phyloP scores from a whole-genome alignment of 305 asterid genomes.

The Fraxinus sp. region DNA sequence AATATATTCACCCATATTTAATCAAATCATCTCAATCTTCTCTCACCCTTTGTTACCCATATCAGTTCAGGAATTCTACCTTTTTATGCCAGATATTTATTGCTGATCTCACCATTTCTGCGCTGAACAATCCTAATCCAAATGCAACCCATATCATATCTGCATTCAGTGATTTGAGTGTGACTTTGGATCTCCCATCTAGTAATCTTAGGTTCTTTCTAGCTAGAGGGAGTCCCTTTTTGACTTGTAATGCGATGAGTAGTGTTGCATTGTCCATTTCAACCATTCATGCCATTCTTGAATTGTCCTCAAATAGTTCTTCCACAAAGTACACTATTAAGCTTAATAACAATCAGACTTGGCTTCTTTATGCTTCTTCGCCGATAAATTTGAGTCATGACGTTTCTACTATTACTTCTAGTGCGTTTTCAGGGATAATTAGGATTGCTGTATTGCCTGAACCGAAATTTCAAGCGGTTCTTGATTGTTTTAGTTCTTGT shows the following conservation, averaged over 20 bases:
- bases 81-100: constrained; percentile 61
- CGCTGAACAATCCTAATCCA: constrained; percentile 44
- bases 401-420: constrained; percentile 45
- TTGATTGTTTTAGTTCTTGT: constrained; percentile 67
- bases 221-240: constrained; percentile 74
- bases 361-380: constrained; percentile 77
- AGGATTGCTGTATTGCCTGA: constrained; percentile 70
- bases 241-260: constrained; percentile 53
- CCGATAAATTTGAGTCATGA: constrained; percentile 50
- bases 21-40: constrained; percentile 56
- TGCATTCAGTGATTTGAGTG: constrained; percentile 59
- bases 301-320: constrained; percentile 39
- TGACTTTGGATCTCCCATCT: constrained; percentile 75
- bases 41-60: constrained; percentile 60
- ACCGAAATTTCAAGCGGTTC: constrained; percentile 38
- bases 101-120: constrained; percentile 56
- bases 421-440: constrained; percentile 55
- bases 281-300: constrained; percentile 66
- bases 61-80: constrained; percentile 43
- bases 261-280: constrained; percentile 51
- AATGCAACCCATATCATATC: constrained; percentile 49
- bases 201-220: constrained; percentile 62
- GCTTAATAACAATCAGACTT: constrained; percentile 73
- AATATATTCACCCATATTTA: constrained; percentile 71
- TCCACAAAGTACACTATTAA: constrained; percentile 56